Evolutionary conservation across 2,329 filamentous ascomycete species (phyloP), one percentile per base, ranked within the genome.

Genomic region (Periconia macrospinosa): DNA sequence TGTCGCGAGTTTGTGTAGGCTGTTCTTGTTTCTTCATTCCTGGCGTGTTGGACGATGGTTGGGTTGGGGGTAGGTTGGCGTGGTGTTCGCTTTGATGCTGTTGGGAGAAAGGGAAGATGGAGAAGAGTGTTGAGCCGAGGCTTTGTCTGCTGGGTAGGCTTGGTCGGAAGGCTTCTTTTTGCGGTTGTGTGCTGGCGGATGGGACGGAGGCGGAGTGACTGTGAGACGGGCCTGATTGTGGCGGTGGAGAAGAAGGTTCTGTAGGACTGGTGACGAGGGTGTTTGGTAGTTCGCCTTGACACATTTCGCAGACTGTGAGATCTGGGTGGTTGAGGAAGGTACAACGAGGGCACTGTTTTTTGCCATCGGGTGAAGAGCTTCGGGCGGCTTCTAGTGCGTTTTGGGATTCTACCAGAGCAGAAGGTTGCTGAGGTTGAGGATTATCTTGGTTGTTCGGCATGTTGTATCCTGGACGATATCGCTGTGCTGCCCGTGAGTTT

Each of bases 241-340:
- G 45, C 5, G 17, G 45, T 2, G 27, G 44, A 6, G 33, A 33
- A 17, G 46, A 49, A 17, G 69, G 67, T 35, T 66, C 68, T 1
- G 60, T 57, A 9, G 68, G 61, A 33, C 67, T 66, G 6, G 57
- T 20, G 2, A 59, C 49, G 6, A 71, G 47, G 0, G 65, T 65
- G 0, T 58, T 60, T 17, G 68, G 68, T 0, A 73, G 56, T 2
- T 63, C 48, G 13, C 62, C 66, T 27, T 65, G 60, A 52, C 70
- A 73, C 60, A 73, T 71, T 37, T 73, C 70, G 47, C 70, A 73
- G 3, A 51, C 51, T 15, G 58, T 63, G 23, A 73, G 60, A 2
- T 65, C 68, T 1, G 62, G 55, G 17, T 72, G 64, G 47, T 73
- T 73, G 15, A 73, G 53, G 52, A 73, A 73, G 8, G 70, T 73